phyloP scores from a whole-genome alignment of 352 stramenopile genomes.

The Aphanomyces euteiches region DNA sequence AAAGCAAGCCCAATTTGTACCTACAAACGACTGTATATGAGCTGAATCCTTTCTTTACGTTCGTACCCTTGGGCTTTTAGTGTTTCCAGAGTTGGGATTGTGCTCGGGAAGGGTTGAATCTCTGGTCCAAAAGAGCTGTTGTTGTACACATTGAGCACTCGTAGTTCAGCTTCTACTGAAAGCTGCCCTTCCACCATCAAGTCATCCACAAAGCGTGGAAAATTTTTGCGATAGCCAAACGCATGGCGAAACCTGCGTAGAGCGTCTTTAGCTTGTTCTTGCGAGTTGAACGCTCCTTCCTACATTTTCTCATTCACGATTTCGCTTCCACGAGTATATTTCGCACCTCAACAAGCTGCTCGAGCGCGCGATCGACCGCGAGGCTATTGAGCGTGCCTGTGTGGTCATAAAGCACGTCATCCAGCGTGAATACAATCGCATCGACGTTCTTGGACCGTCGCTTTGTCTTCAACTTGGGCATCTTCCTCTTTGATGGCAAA shows the following conservation, averaged over 20 bases:
- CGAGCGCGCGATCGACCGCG: slow-evolving; percentile 68
- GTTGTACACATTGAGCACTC: slow-evolving; percentile 73
- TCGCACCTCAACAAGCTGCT: slow-evolving; percentile 50
- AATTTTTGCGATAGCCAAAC: slow-evolving; percentile 80
- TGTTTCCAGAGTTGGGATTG: slow-evolving; percentile 49
- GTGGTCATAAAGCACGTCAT: slow-evolving; percentile 85
- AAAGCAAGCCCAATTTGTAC: slow-evolving; percentile 63
- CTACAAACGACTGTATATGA: slow-evolving; percentile 29
- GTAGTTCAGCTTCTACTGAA: slow-evolving; percentile 42
- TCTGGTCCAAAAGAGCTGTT: slow-evolving; percentile 58
- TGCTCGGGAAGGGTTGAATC: slow-evolving; percentile 59
- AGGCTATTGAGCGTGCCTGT: slow-evolving; percentile 74
- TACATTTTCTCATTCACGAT: background rate
- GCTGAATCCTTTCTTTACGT: background rate
- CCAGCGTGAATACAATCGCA: slow-evolving; percentile 78
- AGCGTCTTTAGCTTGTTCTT: slow-evolving; percentile 58
- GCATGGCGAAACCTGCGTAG: slow-evolving; percentile 76
- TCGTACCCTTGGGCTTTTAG: slow-evolving; percentile 36
- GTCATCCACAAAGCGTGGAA: slow-evolving; percentile 78
- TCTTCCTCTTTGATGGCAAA: background rate
- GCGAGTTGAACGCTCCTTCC: slow-evolving; percentile 67
- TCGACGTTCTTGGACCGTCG: slow-evolving; percentile 36
- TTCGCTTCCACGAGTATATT: background rate
- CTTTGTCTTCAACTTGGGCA: slow-evolving; percentile 28
- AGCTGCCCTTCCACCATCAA: slow-evolving; percentile 53